Percentiles rank a stretch among this genome's conserved stretches.
Conservation (phyloP, 371 early-diverging fungal genomes). For the Rhizopus arrhizus region DNA sequence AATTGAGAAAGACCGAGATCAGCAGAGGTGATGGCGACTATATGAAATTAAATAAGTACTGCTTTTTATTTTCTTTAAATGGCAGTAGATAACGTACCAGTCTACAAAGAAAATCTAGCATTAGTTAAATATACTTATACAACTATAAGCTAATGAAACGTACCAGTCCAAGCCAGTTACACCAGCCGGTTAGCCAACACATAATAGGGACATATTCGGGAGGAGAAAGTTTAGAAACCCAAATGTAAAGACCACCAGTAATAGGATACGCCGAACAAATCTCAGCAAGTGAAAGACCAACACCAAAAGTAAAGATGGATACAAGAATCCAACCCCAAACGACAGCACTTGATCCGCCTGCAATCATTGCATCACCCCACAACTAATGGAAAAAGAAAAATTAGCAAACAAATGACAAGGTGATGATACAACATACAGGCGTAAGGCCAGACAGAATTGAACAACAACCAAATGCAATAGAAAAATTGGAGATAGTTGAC, state of each 20-base stretch:
- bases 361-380: conserved; percentile 61
- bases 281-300: conserved; percentile 74
- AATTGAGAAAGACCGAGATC: conserved; percentile 58
- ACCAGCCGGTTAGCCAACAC: conserved; percentile 62
- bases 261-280: conserved; percentile 77
- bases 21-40: conserved; percentile 53
- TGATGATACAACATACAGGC: conserved; percentile 36
- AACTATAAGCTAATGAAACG: no score
- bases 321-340: conserved; percentile 75
- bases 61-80: neutral
- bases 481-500: conserved; percentile 64
- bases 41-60: neutral
- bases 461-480: conserved; percentile 65
- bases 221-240: conserved; percentile 63
- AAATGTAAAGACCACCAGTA: conserved; percentile 63
- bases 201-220: conserved; percentile 59
- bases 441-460: conserved; percentile 66
- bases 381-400: conserved; percentile 32
- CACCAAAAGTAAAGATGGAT: conserved; percentile 63
- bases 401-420: conserved; percentile 47
- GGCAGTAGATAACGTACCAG: conserved; percentile 16
- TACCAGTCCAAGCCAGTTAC: conserved; percentile 63
- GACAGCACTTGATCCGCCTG: conserved; percentile 72
- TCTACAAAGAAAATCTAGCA: conserved; percentile 9
- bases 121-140: no score